Evolutionary conservation across 2,329 filamentous ascomycete genomes (phyloP).

Genomic region (Grosmannia clavigera): DNA sequence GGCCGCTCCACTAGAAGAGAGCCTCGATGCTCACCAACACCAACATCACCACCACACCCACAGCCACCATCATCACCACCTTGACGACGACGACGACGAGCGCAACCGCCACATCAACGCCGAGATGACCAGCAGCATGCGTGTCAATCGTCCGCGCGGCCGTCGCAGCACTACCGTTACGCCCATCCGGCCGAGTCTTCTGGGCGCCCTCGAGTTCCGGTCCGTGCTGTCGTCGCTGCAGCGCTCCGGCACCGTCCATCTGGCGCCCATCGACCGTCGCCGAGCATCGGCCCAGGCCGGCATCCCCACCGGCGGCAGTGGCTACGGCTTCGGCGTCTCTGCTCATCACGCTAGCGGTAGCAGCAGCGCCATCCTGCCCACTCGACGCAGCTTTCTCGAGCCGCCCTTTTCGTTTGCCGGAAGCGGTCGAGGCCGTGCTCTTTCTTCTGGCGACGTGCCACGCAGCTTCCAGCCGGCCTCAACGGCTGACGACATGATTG

Average conservation of each 20-base stretch:
- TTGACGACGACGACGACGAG: conserved; percentile 32
- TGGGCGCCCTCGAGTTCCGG: conserved; percentile 87
- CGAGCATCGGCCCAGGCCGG: background rate
- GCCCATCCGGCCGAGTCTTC: conserved; percentile 81
- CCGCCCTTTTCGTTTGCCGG: too few species aligned
- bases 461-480: background rate
- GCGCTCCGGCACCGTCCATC: conserved; percentile 63
- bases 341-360: background rate
- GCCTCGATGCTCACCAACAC: too few species aligned
- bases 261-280: conserved; percentile 54
- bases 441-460: conserved; percentile 33
- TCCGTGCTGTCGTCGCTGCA: conserved; percentile 81
- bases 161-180: conserved; percentile 61
- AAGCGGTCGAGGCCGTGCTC: conserved; percentile 25
- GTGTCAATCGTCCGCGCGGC: conserved; percentile 57
- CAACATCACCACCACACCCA: background rate
- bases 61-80: conserved; percentile 15
- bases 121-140: conserved; percentile 89
- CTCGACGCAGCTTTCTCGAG: background rate
- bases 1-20: background rate
- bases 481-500: too few species aligned
- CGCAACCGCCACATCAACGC: conserved; percentile 54
- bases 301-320: background rate
- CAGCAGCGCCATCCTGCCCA: conserved; percentile 10
- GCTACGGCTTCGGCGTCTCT: background rate